A percentile compares a stretch with the other conserved stretches of the same genome.
Evolutionary conservation across 2,329 filamentous ascomycete genomes (phyloP).

Genomic region (Colletotrichum brevisporum): DNA sequence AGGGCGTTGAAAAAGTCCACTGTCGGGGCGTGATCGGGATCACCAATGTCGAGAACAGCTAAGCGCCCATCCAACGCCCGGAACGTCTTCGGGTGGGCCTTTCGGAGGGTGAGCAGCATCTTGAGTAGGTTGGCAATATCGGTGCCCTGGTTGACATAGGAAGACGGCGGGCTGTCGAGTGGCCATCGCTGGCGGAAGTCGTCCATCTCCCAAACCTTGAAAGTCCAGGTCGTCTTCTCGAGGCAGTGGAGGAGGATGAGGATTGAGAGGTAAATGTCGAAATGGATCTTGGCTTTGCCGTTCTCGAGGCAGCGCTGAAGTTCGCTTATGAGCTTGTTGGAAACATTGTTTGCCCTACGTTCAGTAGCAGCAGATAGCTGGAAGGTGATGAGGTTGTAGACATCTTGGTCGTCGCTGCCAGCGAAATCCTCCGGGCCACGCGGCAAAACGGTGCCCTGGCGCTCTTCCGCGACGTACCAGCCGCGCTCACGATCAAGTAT

Average conservation of each 20-base stretch:
- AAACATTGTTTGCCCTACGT: slow-evolving; percentile 72
- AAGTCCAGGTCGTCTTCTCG: slow-evolving; percentile 78
- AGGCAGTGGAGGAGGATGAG: slow-evolving; percentile 76
- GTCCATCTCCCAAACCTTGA: slow-evolving; percentile 77
- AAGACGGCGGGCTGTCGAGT: slow-evolving; percentile 67
- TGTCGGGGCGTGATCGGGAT: slow-evolving; percentile 53
- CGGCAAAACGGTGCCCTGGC: slow-evolving; percentile 56
- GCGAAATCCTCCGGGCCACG: slow-evolving; percentile 65
- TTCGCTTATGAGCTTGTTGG: slow-evolving; percentile 69
- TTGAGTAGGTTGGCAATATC: slow-evolving; percentile 71
- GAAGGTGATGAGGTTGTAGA: slow-evolving; percentile 73
- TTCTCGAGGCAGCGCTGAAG: slow-evolving; percentile 74
- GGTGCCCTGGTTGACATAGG: slow-evolving; percentile 72
- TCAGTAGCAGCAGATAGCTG: slow-evolving; percentile 77
- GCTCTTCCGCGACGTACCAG: slow-evolving; percentile 70
- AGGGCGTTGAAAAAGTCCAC: slow-evolving; percentile 69
- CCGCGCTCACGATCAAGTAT: slow-evolving; percentile 75
- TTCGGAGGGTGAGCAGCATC: slow-evolving; percentile 74
- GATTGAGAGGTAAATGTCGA: slow-evolving; percentile 73
- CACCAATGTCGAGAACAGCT: slow-evolving; percentile 59
- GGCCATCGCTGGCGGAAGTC: slow-evolving; percentile 73
- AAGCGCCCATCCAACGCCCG: slow-evolving; percentile 64
- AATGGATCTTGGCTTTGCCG: slow-evolving; percentile 71
- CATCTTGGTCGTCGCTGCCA: slow-evolving; percentile 65
- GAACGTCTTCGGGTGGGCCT: slow-evolving; percentile 68